These are phyloP conservation scores for Linderniella brevidens DNA, from an alignment of 257 asterid species.

Conservation along the genomic window DNA sequence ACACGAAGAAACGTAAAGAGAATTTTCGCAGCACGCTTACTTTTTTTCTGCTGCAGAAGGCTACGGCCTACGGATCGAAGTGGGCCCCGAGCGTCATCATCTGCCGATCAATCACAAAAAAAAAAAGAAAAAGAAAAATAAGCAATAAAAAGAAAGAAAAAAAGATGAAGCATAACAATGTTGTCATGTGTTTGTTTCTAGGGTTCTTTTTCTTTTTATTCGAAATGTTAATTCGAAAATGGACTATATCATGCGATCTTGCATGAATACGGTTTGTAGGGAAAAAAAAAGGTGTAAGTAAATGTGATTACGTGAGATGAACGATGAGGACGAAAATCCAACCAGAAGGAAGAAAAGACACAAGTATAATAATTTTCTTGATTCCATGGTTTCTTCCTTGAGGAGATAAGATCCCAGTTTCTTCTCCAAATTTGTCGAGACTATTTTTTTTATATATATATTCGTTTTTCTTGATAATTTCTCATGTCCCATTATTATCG, in stretches of 20 bases:
- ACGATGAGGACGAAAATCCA: slow-evolving; percentile 42
- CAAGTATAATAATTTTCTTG: slow-evolving; percentile 16
- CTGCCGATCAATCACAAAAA: slow-evolving; percentile 19
- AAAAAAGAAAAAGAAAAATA: too few relatives aligned
- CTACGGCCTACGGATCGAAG: slow-evolving; percentile 35
- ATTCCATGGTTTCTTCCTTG: slow-evolving; percentile 10
- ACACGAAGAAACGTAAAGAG: not conserved
- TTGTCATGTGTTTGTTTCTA: too few relatives aligned
- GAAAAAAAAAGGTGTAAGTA: too few relatives aligned
- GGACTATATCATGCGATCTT: too few relatives aligned
- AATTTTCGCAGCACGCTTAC: slow-evolving; percentile 36
- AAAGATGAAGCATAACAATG: not conserved
- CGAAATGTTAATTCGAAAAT: not conserved
- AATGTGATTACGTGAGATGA: slow-evolving; percentile 34
- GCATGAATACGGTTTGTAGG: too few relatives aligned
- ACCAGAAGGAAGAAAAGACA: slow-evolving; percentile 33
- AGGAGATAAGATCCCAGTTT: not conserved
- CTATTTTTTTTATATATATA: too few relatives aligned
- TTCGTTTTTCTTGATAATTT: too few relatives aligned
- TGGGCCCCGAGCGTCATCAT: slow-evolving; percentile 31
- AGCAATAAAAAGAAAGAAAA: not conserved
- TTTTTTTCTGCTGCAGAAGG: slow-evolving; percentile 58
- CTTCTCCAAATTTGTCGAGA: too few relatives aligned
- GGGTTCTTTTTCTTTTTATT: too few relatives aligned
- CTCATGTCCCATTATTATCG: too few relatives aligned